These are phyloP conservation scores for Sedum album DNA, from an alignment of 164 flowering plant species.

Conservation along the genomic window DNA sequence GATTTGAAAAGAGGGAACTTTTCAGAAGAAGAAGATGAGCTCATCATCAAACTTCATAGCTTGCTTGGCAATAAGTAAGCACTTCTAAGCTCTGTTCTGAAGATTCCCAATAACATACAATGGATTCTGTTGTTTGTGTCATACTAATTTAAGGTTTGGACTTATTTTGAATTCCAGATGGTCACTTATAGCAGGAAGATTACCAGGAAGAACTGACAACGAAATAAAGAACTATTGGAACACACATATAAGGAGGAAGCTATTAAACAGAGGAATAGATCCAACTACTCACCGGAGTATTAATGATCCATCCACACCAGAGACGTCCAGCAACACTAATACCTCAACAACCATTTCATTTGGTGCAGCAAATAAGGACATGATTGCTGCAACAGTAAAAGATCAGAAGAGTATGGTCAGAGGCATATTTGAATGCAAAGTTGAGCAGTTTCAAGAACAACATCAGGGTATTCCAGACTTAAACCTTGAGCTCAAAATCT, in stretches of 20 bases:
- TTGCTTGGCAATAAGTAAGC: slow-evolving; percentile 94
- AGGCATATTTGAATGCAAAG: slow-evolving; percentile 17
- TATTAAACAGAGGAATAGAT: slow-evolving; percentile 71
- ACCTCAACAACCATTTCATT: slow-evolving; percentile 38
- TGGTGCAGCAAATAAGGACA: slow-evolving; percentile 8
- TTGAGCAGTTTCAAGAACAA: slow-evolving; percentile 13
- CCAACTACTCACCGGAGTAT: slow-evolving; percentile 64
- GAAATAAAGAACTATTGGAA: slow-evolving; percentile 92
- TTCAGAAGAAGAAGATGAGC: slow-evolving; percentile 91
- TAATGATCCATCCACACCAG: slow-evolving; percentile 30
- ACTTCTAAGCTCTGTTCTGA: background rate
- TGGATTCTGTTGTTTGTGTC: background rate
- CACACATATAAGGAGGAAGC: slow-evolving; percentile 77
- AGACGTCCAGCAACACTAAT: background rate
- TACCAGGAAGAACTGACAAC: slow-evolving; percentile 81
- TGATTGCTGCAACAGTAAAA: slow-evolving; percentile 14
- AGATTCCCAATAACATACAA: background rate
- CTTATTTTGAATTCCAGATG: slow-evolving; percentile 21
- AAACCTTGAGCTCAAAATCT: slow-evolving; percentile 76
- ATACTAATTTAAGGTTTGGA: slow-evolving; percentile 3
- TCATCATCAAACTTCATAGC: slow-evolving; percentile 90
- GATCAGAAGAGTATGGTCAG: slow-evolving; percentile 18
- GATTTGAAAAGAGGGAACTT: slow-evolving; percentile 95
- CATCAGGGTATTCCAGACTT: slow-evolving; percentile 52
- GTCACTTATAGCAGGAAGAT: slow-evolving; percentile 65